These are phyloP conservation scores for Pichia gijzeniarum DNA, from an alignment of 805 yeast species.

Conservation along the genomic window DNA sequence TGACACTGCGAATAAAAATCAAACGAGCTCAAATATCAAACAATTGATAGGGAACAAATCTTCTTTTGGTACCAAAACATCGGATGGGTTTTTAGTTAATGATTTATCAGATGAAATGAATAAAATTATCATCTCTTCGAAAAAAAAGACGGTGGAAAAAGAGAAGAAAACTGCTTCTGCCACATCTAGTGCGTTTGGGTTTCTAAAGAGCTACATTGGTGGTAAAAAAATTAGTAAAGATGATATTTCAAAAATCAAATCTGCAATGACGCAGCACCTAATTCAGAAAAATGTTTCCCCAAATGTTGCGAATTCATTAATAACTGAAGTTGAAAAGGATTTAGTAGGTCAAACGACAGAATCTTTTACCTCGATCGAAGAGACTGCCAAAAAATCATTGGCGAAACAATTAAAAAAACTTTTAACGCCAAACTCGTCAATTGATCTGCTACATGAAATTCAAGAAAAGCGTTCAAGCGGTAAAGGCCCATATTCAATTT, in stretches of 20 bases:
- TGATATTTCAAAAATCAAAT: constrained; percentile 60
- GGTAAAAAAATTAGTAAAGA: constrained; percentile 58
- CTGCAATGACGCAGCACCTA: constrained; percentile 65
- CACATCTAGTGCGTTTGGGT: constrained; percentile 43
- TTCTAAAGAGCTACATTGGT: constrained; percentile 56
- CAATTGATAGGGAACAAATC: constrained; percentile 35
- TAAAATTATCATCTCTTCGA: constrained; percentile 28
- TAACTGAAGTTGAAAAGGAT: constrained; percentile 62
- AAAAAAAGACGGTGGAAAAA: constrained; percentile 18
- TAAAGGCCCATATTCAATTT: constrained; percentile 78
- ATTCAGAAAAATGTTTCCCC: constrained; percentile 88
- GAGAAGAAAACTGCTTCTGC: constrained; percentile 18
- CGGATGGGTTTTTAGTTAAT: constrained; percentile 54
- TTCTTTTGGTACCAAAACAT: constrained; percentile 36
- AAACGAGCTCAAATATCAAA: constrained; percentile 22
- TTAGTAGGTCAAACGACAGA: constrained; percentile 68
- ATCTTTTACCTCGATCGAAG: constrained; percentile 65
- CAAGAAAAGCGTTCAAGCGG: constrained; percentile 37
- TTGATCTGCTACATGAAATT: constrained; percentile 79
- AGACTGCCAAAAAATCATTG: constrained; percentile 59
- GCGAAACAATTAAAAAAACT: constrained; percentile 65
- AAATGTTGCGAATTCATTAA: constrained; percentile 69
- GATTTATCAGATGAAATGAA: constrained; percentile 53
- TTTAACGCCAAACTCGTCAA: constrained; percentile 86
- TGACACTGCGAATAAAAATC: constrained; percentile 11